Percentiles rank a stretch among this genome's conserved stretches.
These are phyloP conservation scores for Cercospora nicotianae DNA, from an alignment of 2,329 filamentous ascomycete genomes.

Conservation along the genomic window DNA sequence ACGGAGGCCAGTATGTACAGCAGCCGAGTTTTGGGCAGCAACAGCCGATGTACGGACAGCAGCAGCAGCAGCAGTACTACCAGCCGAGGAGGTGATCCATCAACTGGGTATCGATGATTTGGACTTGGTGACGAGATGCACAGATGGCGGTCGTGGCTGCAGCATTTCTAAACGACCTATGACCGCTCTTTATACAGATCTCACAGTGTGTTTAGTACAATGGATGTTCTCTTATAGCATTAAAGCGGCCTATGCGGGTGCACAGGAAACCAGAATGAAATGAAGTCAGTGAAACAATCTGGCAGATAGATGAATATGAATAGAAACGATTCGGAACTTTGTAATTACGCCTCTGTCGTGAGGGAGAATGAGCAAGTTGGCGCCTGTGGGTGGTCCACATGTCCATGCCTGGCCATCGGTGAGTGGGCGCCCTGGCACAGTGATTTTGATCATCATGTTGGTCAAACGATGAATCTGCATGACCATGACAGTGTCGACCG, in stretches of 20 bases:
- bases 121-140: not conserved
- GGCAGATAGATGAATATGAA: not conserved
- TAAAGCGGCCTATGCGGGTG: not conserved
- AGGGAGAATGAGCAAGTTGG: not conserved
- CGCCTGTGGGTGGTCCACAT: not conserved
- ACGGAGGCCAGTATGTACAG: constrained; percentile 25
- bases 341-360: not conserved
- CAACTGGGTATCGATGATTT: not conserved
- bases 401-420: not conserved
- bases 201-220: not conserved
- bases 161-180: not conserved
- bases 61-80: constrained; percentile 11
- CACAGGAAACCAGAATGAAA: not conserved
- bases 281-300: not conserved
- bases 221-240: not conserved
- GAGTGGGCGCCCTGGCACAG: not conserved
- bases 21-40: constrained; percentile 14
- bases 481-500: not conserved
- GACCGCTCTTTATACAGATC: not conserved
- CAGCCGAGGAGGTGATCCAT: not conserved
- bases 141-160: not conserved
- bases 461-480: not conserved
- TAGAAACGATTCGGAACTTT: not conserved
- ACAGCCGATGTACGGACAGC: constrained; percentile 11
- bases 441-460: not conserved